Percentiles rank a stretch among this genome's conserved stretches.
phyloP scores from a whole-genome alignment of 1,284 basidiomycete species.

The Sutorius eximius region DNA sequence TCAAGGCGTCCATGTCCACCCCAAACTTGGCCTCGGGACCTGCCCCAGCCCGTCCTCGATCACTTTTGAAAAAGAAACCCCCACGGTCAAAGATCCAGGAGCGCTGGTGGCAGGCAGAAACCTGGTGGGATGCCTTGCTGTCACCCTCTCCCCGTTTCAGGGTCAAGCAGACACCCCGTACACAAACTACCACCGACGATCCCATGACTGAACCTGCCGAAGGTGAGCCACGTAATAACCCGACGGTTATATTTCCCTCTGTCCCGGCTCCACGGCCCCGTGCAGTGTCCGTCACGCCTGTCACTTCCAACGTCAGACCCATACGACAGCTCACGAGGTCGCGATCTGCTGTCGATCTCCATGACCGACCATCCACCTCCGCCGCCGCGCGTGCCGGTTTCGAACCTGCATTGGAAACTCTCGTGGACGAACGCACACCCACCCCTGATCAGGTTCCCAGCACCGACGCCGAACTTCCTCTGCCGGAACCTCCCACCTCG shows the following conservation, averaged over 20 bases:
- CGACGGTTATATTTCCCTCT: conserved; percentile 10
- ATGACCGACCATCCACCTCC: conserved; percentile 9
- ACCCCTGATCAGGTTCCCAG: conserved; percentile 35
- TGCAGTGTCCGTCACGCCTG: conserved; percentile 17
- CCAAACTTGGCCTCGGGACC: conserved; percentile 52
- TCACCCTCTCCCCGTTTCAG: conserved; percentile 72
- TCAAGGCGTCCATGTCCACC: conserved; percentile 57
- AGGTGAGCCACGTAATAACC: not conserved
- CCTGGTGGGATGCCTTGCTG: conserved; percentile 76
- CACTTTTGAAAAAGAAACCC: conserved; percentile 11
- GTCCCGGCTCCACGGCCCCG: conserved; percentile 19
- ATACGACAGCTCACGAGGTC: conserved; percentile 49
- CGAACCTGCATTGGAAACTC: conserved; percentile 22
- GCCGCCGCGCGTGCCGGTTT: conserved; percentile 11
- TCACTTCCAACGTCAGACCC: conserved; percentile 15
- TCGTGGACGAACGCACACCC: conserved; percentile 19
- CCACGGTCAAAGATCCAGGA: conserved; percentile 45
- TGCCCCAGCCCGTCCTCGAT: not conserved
- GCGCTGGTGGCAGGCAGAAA: conserved; percentile 68
- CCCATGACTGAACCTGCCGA: conserved; percentile 50
- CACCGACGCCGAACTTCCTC: conserved; percentile 53
- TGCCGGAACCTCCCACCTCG: conserved; percentile 61
- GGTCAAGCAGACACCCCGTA: conserved; percentile 30
- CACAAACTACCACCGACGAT: conserved; percentile 36
- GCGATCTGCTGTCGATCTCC: conserved; percentile 43